A percentile compares a stretch with the other conserved stretches of the same genome.
phyloP scores from a whole-genome alignment of 371 early-diverging fungal genomes.

The Phascolomyces articulosus region DNA sequence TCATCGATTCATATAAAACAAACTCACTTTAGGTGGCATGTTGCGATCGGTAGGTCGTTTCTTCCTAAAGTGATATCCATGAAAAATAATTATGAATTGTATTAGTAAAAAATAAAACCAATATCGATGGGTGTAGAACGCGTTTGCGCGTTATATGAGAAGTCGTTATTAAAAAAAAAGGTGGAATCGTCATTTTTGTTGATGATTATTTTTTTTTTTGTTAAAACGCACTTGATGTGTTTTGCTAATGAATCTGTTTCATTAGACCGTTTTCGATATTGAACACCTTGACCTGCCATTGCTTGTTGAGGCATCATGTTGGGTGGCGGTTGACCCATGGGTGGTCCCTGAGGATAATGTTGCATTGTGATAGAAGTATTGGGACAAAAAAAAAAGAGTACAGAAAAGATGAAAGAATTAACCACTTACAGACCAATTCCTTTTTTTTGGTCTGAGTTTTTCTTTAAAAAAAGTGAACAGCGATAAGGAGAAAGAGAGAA shows the following conservation, averaged over 20 bases:
- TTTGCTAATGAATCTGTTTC: constrained; percentile 40
- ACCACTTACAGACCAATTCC: no score
- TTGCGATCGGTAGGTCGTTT: constrained; percentile 65
- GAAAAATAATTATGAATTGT: not conserved
- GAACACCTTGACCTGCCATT: constrained; percentile 20
- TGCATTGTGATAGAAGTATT: not conserved
- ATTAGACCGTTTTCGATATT: constrained; percentile 40
- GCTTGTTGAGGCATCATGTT: constrained; percentile 27
- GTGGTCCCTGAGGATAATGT: constrained; percentile 27
- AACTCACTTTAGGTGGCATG: constrained; percentile 55
- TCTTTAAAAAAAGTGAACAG: no score
- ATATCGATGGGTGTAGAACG: no score
- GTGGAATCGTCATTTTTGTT: not conserved
- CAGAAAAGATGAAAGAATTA: not conserved
- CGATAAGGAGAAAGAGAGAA: no score
- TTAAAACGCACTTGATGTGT: constrained; percentile 41
- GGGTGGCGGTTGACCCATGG: constrained; percentile 26
- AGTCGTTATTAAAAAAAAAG: not conserved
- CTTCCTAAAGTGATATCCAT: constrained; percentile 39
- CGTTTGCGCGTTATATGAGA: not conserved
- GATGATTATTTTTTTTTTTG: no score
- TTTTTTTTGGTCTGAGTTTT: no score
- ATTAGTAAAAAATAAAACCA: no score
- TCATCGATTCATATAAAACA: not conserved
- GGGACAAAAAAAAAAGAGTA: not conserved